phyloP scores from a whole-genome alignment of 1,284 basidiomycete genomes.

The Ceratobasidium sp. region DNA sequence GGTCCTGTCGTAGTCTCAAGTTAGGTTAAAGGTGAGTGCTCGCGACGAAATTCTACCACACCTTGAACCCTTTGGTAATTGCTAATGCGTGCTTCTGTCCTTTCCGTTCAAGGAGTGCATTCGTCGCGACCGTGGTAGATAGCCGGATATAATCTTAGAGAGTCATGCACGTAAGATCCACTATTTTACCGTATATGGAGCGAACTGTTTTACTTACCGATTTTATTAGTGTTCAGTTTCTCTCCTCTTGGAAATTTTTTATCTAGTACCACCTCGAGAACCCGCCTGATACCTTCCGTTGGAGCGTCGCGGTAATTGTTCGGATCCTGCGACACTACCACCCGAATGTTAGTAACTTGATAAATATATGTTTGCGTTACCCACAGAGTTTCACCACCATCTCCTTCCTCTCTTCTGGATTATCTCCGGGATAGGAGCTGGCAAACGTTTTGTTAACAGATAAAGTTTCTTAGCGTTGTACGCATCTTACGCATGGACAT shows the following conservation, averaged over 20 bases:
- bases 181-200: too few species aligned
- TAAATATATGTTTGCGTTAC: conserved; percentile 54
- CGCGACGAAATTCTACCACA: conserved; percentile 40
- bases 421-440: conserved; percentile 80
- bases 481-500: conserved; percentile 76
- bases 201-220: conserved; percentile 67
- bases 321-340: conserved; percentile 85
- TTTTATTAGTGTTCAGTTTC: conserved; percentile 83
- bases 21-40: conserved; percentile 48
- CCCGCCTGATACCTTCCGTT: conserved; percentile 93
- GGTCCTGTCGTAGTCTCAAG: conserved; percentile 67
- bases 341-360: not conserved
- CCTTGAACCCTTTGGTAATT: conserved; percentile 91
- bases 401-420: conserved; percentile 73
- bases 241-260: conserved; percentile 74
- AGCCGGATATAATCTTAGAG: conserved; percentile 87
- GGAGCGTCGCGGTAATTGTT: conserved; percentile 94
- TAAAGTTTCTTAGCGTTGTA: too few species aligned
- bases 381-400: conserved; percentile 84
- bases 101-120: conserved; percentile 94
- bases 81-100: conserved; percentile 92
- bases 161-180: too few species aligned
- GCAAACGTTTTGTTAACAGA: too few species aligned
- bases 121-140: conserved; percentile 96
- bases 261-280: conserved; percentile 84